A percentile compares a stretch with the other conserved stretches of the same genome.
These are phyloP conservation scores for Alternaria atra DNA, from an alignment of 2,329 filamentous ascomycete species.

Conservation along the genomic window DNA sequence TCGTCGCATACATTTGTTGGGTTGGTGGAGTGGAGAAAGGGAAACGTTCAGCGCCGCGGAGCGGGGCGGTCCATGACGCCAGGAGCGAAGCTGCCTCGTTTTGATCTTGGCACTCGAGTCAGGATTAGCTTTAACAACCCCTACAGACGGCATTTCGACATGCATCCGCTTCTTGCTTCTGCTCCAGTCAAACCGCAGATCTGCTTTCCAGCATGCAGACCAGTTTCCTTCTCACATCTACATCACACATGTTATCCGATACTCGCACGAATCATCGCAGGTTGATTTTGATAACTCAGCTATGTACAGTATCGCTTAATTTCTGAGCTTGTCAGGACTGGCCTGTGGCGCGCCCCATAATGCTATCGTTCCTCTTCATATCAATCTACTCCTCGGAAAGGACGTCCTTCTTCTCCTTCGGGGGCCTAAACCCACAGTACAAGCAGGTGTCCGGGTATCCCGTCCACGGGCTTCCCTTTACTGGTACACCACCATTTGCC, in stretches of 20 bases:
- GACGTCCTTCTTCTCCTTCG: constrained; percentile 24
- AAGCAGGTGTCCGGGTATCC: constrained; percentile 41
- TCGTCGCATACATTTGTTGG: background rate
- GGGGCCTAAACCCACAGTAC: constrained; percentile 30
- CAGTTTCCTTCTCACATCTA: background rate
- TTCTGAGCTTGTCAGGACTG: background rate
- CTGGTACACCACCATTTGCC: constrained; percentile 34
- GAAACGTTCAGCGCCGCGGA: background rate
- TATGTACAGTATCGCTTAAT: background rate
- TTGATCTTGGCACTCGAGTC: background rate
- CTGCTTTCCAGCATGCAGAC: background rate
- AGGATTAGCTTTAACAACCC: background rate
- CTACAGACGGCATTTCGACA: constrained; percentile 2
- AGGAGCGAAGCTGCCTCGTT: background rate
- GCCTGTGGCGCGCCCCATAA: background rate
- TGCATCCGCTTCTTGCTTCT: background rate
- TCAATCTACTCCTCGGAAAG: constrained; percentile 4
- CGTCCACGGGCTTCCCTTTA: constrained; percentile 35
- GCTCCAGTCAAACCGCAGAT: background rate
- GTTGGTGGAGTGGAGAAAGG: background rate
- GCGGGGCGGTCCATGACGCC: background rate
- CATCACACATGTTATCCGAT: background rate
- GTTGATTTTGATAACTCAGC: background rate
- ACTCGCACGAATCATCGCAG: background rate
- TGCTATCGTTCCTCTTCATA: background rate